Percentiles rank a stretch among this genome's conserved stretches.
phyloP scores from a whole-genome alignment of 2,329 filamentous ascomycete genomes.

The Diplocarpon rosae region DNA sequence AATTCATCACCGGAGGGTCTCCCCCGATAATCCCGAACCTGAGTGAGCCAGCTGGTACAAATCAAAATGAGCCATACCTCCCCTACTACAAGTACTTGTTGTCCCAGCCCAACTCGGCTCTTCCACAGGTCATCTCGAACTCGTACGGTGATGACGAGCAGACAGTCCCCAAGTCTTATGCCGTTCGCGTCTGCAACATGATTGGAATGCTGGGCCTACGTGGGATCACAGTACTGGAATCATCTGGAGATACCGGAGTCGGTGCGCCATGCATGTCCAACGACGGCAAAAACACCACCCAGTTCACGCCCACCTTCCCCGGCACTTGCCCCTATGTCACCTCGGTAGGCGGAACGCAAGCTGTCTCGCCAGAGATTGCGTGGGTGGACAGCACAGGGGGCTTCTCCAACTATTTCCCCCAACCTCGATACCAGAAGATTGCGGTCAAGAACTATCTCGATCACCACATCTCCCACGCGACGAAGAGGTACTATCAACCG shows the following conservation, averaged over 20 bases:
- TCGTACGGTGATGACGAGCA: constrained; percentile 62
- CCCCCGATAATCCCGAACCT: constrained; percentile 29
- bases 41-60: constrained; percentile 31
- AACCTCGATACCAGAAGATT: constrained; percentile 36
- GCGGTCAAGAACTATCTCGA: constrained; percentile 36
- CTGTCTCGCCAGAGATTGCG: constrained; percentile 30
- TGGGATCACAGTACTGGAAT: constrained; percentile 51
- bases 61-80: constrained; percentile 58
- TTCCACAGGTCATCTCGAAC: constrained; percentile 52
- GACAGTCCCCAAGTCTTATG: constrained; percentile 49
- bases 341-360: constrained; percentile 46
- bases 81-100: constrained; percentile 48
- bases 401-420: constrained; percentile 40
- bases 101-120: constrained; percentile 32
- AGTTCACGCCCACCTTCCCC: constrained; percentile 49
- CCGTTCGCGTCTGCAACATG: constrained; percentile 47
- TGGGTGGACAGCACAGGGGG: constrained; percentile 37
- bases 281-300: constrained; percentile 43
- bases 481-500: background rate
- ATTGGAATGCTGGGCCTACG: constrained; percentile 53
- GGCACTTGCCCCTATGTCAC: constrained; percentile 57
- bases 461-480: constrained; percentile 22
- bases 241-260: constrained; percentile 47
- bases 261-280: constrained; percentile 42
- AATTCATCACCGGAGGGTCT: constrained; percentile 37